Evolutionary conservation across 306 rosid species (phyloP).

Genomic region (Malus orientalis): DNA sequence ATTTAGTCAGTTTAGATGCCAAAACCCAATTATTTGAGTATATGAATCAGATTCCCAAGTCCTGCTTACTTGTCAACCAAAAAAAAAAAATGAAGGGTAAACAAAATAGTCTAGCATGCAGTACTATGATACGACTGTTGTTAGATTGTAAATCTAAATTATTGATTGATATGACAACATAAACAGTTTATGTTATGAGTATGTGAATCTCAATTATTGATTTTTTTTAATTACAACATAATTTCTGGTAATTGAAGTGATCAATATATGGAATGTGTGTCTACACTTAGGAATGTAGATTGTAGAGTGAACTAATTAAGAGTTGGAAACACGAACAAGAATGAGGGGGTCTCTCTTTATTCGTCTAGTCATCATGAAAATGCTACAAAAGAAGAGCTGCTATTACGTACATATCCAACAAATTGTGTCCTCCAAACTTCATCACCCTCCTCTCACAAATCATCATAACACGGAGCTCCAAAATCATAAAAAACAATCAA

Average conservation of each 20-base stretch:
- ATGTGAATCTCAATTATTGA: too few species aligned
- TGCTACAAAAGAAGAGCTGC: conserved; percentile 19
- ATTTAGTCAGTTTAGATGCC: too few species aligned
- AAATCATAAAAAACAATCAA: conserved; percentile 12
- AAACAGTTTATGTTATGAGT: too few species aligned
- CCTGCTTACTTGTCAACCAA: too few species aligned
- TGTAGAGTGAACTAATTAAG: neutral
- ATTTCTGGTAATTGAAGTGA: neutral
- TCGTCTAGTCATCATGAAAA: conserved; percentile 18
- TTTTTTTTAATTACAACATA: too few species aligned
- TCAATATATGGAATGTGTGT: neutral
- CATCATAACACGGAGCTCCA: conserved; percentile 28
- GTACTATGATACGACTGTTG: too few species aligned
- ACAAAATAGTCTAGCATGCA: too few species aligned
- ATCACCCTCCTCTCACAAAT: conserved; percentile 8
- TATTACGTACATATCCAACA: conserved; percentile 6
- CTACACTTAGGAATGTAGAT: neutral
- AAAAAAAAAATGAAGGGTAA: too few species aligned
- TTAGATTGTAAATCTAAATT: too few species aligned
- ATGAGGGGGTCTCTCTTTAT: conserved; percentile 24
- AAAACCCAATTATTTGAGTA: too few species aligned
- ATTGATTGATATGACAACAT: too few species aligned
- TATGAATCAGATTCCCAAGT: too few species aligned
- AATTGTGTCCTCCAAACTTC: neutral
- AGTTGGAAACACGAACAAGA: neutral